These are phyloP conservation scores for Rhodotorula paludigena DNA, from an alignment of 768 basidiomycete species.

Conservation along the genomic window DNA sequence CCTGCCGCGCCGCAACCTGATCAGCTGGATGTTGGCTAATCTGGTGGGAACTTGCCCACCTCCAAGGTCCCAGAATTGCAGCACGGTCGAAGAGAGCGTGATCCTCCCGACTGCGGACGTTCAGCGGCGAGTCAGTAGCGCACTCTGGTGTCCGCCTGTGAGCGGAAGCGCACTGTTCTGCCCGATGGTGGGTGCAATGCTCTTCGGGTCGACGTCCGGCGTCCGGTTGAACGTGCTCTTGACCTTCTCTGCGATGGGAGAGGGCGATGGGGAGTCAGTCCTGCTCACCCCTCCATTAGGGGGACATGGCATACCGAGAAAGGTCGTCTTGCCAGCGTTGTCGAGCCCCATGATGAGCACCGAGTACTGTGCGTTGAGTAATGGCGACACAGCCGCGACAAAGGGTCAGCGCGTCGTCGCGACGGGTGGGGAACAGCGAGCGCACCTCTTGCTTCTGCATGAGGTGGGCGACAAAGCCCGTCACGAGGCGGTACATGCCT, in stretches of 20 bases:
- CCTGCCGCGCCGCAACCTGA: constrained; percentile 50
- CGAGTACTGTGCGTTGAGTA: constrained; percentile 70
- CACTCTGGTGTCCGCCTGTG: no score
- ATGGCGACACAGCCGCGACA: not conserved
- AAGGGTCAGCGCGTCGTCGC: constrained; percentile 4
- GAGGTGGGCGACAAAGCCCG: constrained; percentile 82
- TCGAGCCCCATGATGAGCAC: constrained; percentile 91
- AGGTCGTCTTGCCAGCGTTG: constrained; percentile 76
- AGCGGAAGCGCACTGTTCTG: constrained; percentile 73
- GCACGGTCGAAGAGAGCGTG: constrained; percentile 81
- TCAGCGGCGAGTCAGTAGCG: no score
- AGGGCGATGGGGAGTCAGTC: not conserved
- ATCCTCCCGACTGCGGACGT: constrained; percentile 76
- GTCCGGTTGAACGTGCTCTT: constrained; percentile 84
- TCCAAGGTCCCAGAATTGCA: constrained; percentile 96
- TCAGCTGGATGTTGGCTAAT: no score
- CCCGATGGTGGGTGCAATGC: constrained; percentile 92
- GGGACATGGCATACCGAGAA: not conserved
- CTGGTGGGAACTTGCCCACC: constrained; percentile 7
- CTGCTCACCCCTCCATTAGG: rapidly evolving
- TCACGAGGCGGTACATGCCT: constrained; percentile 86
- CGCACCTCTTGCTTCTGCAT: constrained; percentile 56
- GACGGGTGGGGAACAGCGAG: not conserved
- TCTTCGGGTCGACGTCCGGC: constrained; percentile 81
- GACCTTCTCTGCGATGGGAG: constrained; percentile 85